Evolutionary conservation across 495 filamentous ascomycete species (phyloP).

Genomic region (Penicillium paradoxum): DNA sequence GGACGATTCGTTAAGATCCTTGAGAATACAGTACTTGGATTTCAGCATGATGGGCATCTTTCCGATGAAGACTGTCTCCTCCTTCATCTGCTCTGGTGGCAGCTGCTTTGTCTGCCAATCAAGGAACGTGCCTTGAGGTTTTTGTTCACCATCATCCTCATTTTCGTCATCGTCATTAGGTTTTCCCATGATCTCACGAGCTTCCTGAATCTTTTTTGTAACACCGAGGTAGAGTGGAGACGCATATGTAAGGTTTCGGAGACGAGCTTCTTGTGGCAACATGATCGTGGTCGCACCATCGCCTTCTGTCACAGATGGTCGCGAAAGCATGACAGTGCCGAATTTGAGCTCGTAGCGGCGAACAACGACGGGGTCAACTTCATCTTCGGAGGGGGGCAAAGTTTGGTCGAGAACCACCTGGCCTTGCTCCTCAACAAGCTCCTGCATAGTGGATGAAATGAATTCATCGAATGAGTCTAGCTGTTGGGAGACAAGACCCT

Average conservation of each 20-base stretch:
- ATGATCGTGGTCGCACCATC: constrained; percentile 79
- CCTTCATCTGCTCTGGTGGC: constrained; percentile 58
- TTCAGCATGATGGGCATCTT: constrained; percentile 98
- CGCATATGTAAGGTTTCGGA: constrained; percentile 93
- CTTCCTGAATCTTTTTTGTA: constrained; percentile 70
- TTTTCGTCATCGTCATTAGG: constrained; percentile 45
- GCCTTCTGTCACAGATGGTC: constrained; percentile 83
- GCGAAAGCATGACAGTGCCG: constrained; percentile 73
- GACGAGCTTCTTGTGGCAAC: constrained; percentile 84
- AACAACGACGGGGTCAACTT: constrained; percentile 66
- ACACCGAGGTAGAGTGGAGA: constrained; percentile 85
- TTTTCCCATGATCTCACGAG: constrained; percentile 63
- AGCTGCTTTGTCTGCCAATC: constrained; percentile 50
- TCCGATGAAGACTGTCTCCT: constrained; percentile 75
- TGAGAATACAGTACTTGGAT: constrained; percentile 85
- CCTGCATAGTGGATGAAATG: constrained; percentile 83
- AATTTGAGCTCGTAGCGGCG: constrained; percentile 93
- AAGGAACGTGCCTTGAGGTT: constrained; percentile 42
- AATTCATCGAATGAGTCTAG: constrained; percentile 99
- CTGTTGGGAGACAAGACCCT: constrained; percentile 95
- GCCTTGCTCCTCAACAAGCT: constrained; percentile 83
- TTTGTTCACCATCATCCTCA: constrained; percentile 43
- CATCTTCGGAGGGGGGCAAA: constrained; percentile 62
- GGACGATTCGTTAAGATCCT: constrained; percentile 70
- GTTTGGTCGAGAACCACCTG: constrained; percentile 85